Base-by-base conservation (phyloP, 2,329 filamentous ascomycete genomes). In the Tricladium varicosporioides region DNA sequence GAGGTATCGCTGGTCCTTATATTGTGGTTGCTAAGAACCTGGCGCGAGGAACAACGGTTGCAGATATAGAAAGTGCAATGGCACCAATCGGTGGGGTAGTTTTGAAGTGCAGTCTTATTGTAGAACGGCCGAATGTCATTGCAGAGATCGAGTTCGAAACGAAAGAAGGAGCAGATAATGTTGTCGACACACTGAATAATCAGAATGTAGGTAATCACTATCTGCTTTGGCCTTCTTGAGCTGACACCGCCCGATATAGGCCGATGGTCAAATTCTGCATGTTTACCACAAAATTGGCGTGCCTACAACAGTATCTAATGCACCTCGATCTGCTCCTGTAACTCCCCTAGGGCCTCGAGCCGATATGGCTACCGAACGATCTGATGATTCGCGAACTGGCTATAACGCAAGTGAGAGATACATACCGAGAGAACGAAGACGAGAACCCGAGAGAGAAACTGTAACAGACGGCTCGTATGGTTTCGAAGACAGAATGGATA, bases 1-100 rank as follows among this genome's bases (percentile, higher is more conserved):
- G 84, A 53, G 90, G 90, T n/a, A 75, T 87, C 8, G 86, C 86
- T 0, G 87, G 88, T 0, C 88, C 88, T 1, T 90, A 83, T 65
- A 81, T 83, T 15, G 82, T 94, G 19, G 81, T 91, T 70, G 89
- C 87, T 2, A 87, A 89, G 72, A 94, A 94, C 76, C 91, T 94
- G 70, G 90, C 89, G 11, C 84, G 84, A 1, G 90, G 90, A 40
- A 94, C 90, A 0, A 92, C 90, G 5, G 87, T 87, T 1, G 88
- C 87, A 31, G 90, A 94, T 68, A 91, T 94, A 58, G 88, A 92
- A 76, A 89, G 86, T 65, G 90, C 90, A 56, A 86, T 94, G 84
- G 82, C 80, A n/a, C 84, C 85, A 0, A 76, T 89, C n/a, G 88
- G 87, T 42, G 88, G 87, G 31, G 78, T 86, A 59, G 80, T 91